Conservation (phyloP, 129 eudicot genomes). For the Artemisia tridentata region DNA sequence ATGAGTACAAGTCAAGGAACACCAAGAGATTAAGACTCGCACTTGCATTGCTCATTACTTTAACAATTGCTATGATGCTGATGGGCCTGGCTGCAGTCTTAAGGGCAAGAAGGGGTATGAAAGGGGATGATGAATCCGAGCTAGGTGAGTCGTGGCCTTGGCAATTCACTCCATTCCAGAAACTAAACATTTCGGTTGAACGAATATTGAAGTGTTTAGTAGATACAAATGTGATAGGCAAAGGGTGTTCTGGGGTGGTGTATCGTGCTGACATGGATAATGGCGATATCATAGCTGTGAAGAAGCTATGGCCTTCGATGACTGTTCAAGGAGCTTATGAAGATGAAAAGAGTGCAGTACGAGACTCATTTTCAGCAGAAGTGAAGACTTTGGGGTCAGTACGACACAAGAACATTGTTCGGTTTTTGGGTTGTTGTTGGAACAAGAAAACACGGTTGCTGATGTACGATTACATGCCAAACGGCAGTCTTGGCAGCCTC, state of each 20-base stretch:
- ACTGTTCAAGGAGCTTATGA: constrained; percentile 29
- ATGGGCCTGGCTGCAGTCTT: constrained; percentile 68
- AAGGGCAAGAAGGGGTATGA: constrained; percentile 44
- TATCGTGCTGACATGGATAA: constrained; percentile 68
- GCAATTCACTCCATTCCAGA: constrained; percentile 91
- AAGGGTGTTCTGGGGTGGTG: constrained; percentile 88
- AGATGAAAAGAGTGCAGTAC: constrained; percentile 46
- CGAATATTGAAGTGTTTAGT: constrained; percentile 66
- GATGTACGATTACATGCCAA: constrained; percentile 94
- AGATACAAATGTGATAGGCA: constrained; percentile 75
- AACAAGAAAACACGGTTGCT: constrained; percentile 65
- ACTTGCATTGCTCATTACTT: constrained; percentile 54
- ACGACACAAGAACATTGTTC: constrained; percentile 82
- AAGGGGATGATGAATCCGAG: constrained; percentile 66
- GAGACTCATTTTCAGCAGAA: constrained; percentile 85
- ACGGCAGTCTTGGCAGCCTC: constrained; percentile 85
- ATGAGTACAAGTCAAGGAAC: constrained; percentile 28
- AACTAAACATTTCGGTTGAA: constrained; percentile 69
- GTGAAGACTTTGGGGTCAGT: constrained; percentile 81
- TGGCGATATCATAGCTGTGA: constrained; percentile 82
- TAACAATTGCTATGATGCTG: constrained; percentile 66
- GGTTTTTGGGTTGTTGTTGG: constrained; percentile 91
- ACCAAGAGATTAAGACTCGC: constrained; percentile 55
- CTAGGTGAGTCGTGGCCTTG: constrained; percentile 81
- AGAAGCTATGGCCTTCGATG: constrained; percentile 82